phyloP scores from a whole-genome alignment of 1,284 basidiomycete genomes.

The Fomitopsis betulina region DNA sequence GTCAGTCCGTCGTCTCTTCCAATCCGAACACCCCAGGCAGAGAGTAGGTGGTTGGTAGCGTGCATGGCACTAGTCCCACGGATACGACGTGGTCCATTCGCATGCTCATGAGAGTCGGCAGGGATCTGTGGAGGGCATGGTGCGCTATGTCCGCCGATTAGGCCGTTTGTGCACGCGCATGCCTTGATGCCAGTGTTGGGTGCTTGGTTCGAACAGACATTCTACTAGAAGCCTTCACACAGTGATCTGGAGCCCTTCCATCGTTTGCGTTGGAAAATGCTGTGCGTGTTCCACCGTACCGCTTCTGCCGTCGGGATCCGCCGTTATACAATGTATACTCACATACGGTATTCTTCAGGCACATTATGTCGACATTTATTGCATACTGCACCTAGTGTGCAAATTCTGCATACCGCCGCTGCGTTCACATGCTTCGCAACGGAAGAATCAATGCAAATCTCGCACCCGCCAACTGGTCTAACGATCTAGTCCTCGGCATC shows the following conservation, averaged over 20 bases:
- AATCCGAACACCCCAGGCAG: background rate
- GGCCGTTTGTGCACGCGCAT: conserved; percentile 3
- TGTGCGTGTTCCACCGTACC: conserved; percentile 3
- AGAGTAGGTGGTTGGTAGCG: background rate
- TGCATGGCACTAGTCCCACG: background rate
- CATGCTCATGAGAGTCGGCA: conserved; percentile 6
- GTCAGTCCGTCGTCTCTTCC: background rate
- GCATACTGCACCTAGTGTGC: conserved; percentile 6
- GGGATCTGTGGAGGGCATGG: background rate
- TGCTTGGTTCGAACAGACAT: background rate
- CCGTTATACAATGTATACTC: no score
- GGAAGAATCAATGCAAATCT: no score
- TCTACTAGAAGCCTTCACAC: background rate
- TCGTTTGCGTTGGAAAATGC: conserved; percentile 11
- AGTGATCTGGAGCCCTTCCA: background rate
- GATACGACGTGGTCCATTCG: conserved; percentile 1
- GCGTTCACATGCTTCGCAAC: no score
- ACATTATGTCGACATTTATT: conserved; percentile 10
- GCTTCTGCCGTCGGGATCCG: no score
- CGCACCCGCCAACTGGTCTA: no score
- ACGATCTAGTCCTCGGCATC: background rate
- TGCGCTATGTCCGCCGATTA: background rate
- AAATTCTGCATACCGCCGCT: no score
- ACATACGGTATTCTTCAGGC: no score
- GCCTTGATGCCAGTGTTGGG: conserved; percentile 8